These are phyloP conservation scores for Emergomyces orientalis DNA, from an alignment of 2,329 filamentous ascomycete genomes.

Conservation along the genomic window DNA sequence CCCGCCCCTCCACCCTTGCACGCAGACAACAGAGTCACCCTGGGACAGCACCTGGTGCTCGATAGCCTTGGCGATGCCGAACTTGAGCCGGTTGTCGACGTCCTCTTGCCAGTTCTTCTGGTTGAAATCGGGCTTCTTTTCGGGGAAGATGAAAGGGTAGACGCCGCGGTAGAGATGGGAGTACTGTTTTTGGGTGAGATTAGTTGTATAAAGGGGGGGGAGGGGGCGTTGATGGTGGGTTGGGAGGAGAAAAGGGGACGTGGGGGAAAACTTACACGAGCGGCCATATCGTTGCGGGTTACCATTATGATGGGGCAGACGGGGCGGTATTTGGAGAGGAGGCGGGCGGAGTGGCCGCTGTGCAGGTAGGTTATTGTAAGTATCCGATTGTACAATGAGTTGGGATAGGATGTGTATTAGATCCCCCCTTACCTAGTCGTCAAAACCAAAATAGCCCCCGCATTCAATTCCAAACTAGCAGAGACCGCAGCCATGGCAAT, in stretches of 20 bases:
- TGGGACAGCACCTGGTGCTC: constrained; percentile 71
- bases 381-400: constrained; percentile 3
- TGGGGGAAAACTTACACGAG: constrained; percentile 47
- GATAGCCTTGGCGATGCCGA: constrained; percentile 82
- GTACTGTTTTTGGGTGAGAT: constrained; percentile 43
- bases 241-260: neutral
- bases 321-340: constrained; percentile 96
- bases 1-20: constrained; percentile 59
- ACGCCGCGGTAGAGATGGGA: constrained; percentile 94
- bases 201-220: constrained; percentile 10
- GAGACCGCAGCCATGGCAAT: constrained; percentile 96
- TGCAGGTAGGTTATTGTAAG: constrained; percentile 19
- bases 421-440: constrained; percentile 63
- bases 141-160: constrained; percentile 91
- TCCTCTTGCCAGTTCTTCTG: constrained; percentile 97
- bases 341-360: constrained; percentile 82
- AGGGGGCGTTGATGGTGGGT: too few relatives aligned
- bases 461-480: constrained; percentile 90
- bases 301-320: constrained; percentile 99
- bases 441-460: constrained; percentile 88
- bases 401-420: too few relatives aligned
- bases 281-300: constrained; percentile 72
- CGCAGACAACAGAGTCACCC: constrained; percentile 60
- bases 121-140: constrained; percentile 89
- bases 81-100: constrained; percentile 94